Evolutionary conservation across 441 rosid species (phyloP), one percentile per base, ranked within the genome.

Genomic region (Raphanus hybrid): DNA sequence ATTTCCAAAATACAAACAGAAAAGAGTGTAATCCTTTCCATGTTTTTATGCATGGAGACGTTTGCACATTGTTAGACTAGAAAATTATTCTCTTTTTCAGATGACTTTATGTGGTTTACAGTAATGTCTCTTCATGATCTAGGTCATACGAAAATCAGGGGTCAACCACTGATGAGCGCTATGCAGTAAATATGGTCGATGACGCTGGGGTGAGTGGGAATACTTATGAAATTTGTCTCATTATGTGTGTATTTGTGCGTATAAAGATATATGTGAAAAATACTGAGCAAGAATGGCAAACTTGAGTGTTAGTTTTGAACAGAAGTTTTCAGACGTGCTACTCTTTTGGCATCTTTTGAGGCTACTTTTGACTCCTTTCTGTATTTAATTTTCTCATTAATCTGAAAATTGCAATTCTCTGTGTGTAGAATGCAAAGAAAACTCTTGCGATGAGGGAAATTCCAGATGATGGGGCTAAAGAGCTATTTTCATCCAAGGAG

Each of bases 391-490:
- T 32, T 10, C 23, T 58, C 55, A 45, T 1, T 74, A 37, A 57
- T 57, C 57, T 57, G 45, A 57, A 48, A 15, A 48, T 45, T 70
- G 57, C 14, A 23, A 63, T 18, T 58, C 20, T 59, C 23, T 71
- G 73, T 15, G 57, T 11, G 18, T 84, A 91, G 99, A 93, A 88
- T 74, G 76, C 73, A 52, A 96, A 84, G 89, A 93, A 91, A 88
- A 93, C 92, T 73, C 91, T 96, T 55, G 86, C 86, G 41, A 79
- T 96, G 85, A 86, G 86, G 70, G 99, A 96, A 84, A 86, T 93
- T 78, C 91, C 98, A 35, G 98, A 92, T 78, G 95, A 85, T 80
- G 91, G 86, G 65, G 91, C 92, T 76, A 59, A 77, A 83, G 83
- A 79, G 64, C 77, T 92, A 77, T 85, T 95, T 67, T 83, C 89